phyloP scores from a whole-genome alignment of 352 stramenopile species.

The Bremia lactucae region DNA sequence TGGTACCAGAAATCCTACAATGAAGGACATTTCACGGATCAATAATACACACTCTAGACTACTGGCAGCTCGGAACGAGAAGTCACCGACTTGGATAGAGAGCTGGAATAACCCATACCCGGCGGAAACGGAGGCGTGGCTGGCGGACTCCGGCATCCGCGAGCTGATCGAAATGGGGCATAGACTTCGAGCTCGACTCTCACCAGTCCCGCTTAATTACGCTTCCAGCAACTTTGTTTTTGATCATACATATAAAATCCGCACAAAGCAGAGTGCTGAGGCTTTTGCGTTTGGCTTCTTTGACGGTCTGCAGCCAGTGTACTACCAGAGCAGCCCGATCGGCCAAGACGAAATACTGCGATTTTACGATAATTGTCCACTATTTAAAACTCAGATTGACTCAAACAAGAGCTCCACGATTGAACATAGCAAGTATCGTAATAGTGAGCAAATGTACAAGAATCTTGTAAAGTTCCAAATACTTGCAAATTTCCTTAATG shows the following conservation, averaged over 20 bases:
- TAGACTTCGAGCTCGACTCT: constrained; percentile 42
- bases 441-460: constrained; percentile 35
- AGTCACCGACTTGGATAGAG: constrained; percentile 19
- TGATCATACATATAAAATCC: constrained; percentile 74
- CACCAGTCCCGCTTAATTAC: constrained; percentile 14
- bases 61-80: not conserved
- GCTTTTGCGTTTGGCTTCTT: constrained; percentile 75
- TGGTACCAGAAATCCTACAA: constrained; percentile 66
- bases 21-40: constrained; percentile 68
- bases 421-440: constrained; percentile 45
- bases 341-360: constrained; percentile 54
- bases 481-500: constrained; percentile 9
- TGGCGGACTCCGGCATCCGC: constrained; percentile 40
- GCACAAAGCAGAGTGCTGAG: constrained; percentile 65
- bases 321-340: constrained; percentile 34
- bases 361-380: constrained; percentile 78
- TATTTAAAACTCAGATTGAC: constrained; percentile 48
- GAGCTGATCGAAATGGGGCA: constrained; percentile 54
- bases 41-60: constrained; percentile 30
- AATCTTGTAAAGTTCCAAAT: constrained; percentile 43
- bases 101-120: constrained; percentile 47
- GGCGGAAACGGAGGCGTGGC: constrained; percentile 28
- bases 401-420: constrained; percentile 47
- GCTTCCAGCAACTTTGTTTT: constrained; percentile 36
- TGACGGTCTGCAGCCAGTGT: constrained; percentile 41